Base-by-base conservation (phyloP, 108 stramenopile genomes). In the Bacterosira constricta region DNA sequence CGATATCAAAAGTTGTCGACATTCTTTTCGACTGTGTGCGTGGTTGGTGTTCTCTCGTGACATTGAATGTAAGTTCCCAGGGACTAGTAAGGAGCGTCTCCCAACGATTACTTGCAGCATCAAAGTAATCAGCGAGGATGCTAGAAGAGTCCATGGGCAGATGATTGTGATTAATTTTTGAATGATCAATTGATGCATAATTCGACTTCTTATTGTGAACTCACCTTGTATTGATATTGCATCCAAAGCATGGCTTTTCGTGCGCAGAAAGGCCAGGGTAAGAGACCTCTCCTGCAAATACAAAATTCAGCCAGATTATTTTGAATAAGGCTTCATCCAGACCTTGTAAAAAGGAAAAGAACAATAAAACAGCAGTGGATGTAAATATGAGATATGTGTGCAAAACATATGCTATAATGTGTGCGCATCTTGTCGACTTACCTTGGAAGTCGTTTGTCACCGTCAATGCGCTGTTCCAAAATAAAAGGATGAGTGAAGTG, bases 361-460 rank as follows among this genome's bases (percentile, higher is more conserved):
- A n/a, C n/a, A n/a, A n/a, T n/a, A n/a, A n/a, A n/a, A n/a, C n/a
- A n/a, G n/a, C n/a, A n/a, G n/a, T n/a, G n/a, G n/a, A n/a, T n/a
- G n/a, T n/a, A n/a, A n/a, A n/a, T n/a, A n/a, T n/a, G n/a, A n/a
- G n/a, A n/a, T n/a, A n/a, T n/a, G n/a, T n/a, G n/a, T n/a, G n/a
- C n/a, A n/a, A n/a, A n/a, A n/a, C n/a, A n/a, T n/a, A n/a, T n/a
- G n/a, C n/a, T n/a, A n/a, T n/a, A n/a, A n/a, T n/a, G n/a, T n/a
- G n/a, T n/a, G n/a, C n/a, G n/a, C n/a, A n/a, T n/a, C n/a, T n/a
- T n/a, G n/a, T n/a, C n/a, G n/a, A n/a, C n/a, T n/a, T n/a, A 0
- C 91, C 91, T 65, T 95, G 91, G 15, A 95, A 77, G 66, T 95
- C 94, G 66, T 95, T 95, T 41, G 89, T 83, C 29, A 92, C 55